Conservation (phyloP, 306 rosid species). For the Vachellia pachyceras region DNA sequence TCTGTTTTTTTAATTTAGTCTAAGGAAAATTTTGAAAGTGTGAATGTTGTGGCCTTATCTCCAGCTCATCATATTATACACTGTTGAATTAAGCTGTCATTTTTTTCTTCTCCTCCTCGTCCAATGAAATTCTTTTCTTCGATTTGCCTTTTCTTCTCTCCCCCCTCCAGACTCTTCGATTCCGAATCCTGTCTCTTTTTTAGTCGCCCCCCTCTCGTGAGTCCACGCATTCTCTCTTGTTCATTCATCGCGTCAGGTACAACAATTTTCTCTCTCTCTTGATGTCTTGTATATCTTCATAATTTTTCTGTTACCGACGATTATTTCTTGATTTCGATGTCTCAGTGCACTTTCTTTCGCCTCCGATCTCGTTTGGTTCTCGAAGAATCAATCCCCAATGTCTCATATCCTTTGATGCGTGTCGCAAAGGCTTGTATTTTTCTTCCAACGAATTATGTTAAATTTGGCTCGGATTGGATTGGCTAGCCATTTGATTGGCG, state of each 20-base stretch:
- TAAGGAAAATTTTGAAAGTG: too few relatives aligned
- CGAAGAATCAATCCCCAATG: constrained; percentile 44
- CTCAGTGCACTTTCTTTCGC: constrained; percentile 19
- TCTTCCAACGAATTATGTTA: background rate
- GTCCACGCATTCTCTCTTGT: background rate
- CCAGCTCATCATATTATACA: too few relatives aligned
- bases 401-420: constrained; percentile 69
- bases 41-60: too few relatives aligned
- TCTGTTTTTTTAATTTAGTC: too few relatives aligned
- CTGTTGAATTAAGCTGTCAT: too few relatives aligned
- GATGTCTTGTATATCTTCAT: background rate
- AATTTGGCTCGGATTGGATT: background rate
- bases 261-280: background rate
- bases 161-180: constrained; percentile 25
- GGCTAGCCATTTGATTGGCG: constrained; percentile 11
- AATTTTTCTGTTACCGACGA: background rate
- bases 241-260: too few relatives aligned
- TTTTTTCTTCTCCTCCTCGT: too few relatives aligned
- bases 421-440: background rate
- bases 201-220: background rate
- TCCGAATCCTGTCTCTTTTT: background rate
- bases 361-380: constrained; percentile 38
- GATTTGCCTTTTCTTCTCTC: too few relatives aligned
- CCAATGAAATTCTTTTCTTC: too few relatives aligned
- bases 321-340: background rate